Evolutionary conservation across 257 asterid genomes (phyloP).

Genomic region (Echites panduratus): DNA sequence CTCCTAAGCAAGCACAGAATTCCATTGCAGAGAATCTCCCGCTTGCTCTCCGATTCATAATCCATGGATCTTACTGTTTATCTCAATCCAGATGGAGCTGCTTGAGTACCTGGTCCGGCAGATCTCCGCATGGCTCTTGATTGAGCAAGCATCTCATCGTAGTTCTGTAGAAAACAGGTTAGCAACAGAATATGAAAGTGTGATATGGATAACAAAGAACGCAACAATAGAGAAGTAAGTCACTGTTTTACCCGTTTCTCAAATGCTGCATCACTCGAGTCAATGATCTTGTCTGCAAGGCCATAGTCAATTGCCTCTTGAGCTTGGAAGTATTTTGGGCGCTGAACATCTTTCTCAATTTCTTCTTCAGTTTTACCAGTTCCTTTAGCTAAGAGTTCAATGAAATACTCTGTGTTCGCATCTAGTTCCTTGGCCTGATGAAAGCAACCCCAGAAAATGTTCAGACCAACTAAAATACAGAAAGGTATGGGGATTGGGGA

Average conservation of each 20-base stretch:
- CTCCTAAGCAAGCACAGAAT: neutral
- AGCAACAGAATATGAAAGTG: neutral
- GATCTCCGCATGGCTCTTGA: conserved; percentile 60
- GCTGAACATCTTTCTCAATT: conserved; percentile 63
- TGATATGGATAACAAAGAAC: neutral
- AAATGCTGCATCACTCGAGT: conserved; percentile 50
- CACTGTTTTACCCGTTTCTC: conserved; percentile 62
- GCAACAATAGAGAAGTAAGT: neutral
- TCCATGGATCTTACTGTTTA: conserved; percentile 14
- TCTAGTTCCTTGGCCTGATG: conserved; percentile 81
- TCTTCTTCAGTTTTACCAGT: conserved; percentile 83
- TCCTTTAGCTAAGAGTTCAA: conserved; percentile 75
- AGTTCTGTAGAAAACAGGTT: conserved; percentile 44
- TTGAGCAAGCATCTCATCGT: conserved; percentile 62
- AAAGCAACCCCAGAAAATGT: conserved; percentile 12
- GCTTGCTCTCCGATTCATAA: neutral
- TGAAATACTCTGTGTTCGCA: conserved; percentile 54
- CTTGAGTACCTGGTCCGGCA: conserved; percentile 51
- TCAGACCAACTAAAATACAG: neutral
- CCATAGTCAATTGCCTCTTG: conserved; percentile 85
- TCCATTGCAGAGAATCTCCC: neutral
- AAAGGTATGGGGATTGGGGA: conserved; percentile 4
- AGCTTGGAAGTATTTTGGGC: conserved; percentile 63
- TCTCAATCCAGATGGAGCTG: conserved; percentile 64
- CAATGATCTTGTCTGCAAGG: conserved; percentile 74